Percentiles rank a stretch among this genome's conserved stretches.
Evolutionary conservation across 192 early-diverging fungal genomes (phyloP).

Genomic region (Nowakowskiella sp.): DNA sequence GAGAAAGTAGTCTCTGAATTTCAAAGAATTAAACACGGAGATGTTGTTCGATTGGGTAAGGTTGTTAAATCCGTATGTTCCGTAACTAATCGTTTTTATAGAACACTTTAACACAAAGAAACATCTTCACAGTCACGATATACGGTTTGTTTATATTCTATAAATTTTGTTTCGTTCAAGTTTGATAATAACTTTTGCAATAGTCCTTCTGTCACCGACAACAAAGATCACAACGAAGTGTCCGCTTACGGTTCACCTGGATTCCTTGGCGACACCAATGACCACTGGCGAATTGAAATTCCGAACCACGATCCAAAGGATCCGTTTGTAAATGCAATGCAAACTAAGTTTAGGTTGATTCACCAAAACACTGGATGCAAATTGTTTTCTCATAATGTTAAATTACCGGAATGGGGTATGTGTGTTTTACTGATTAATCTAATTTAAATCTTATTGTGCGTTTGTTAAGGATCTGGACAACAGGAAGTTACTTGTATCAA

Average conservation of each 20-base stretch:
- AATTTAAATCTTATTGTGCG: background rate
- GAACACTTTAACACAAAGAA: constrained; percentile 34
- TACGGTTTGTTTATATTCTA: constrained; percentile 15
- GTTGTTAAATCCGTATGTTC: background rate
- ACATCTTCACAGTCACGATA: constrained; percentile 39
- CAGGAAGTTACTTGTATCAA: constrained; percentile 91
- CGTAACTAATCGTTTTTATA: background rate
- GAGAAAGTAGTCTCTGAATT: constrained; percentile 19
- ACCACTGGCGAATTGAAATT: constrained; percentile 83
- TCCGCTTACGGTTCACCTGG: constrained; percentile 39
- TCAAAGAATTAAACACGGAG: constrained; percentile 49
- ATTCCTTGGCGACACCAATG: constrained; percentile 82
- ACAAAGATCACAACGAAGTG: constrained; percentile 42
- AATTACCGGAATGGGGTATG: constrained; percentile 80
- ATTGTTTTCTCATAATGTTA: constrained; percentile 62
- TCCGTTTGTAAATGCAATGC: constrained; percentile 48
- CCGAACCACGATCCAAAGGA: constrained; percentile 48
- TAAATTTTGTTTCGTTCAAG: background rate
- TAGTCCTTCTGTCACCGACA: constrained; percentile 33
- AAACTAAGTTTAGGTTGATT: constrained; percentile 58
- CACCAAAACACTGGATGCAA: constrained; percentile 71
- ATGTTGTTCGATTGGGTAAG: constrained; percentile 63
- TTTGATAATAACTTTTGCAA: background rate
- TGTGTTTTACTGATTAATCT: background rate
- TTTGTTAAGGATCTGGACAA: constrained; percentile 52